A percentile compares a stretch with the other conserved stretches of the same genome.
phyloP scores from a whole-genome alignment of 345 rosid genomes.

The Orychophragmus violaceus region DNA sequence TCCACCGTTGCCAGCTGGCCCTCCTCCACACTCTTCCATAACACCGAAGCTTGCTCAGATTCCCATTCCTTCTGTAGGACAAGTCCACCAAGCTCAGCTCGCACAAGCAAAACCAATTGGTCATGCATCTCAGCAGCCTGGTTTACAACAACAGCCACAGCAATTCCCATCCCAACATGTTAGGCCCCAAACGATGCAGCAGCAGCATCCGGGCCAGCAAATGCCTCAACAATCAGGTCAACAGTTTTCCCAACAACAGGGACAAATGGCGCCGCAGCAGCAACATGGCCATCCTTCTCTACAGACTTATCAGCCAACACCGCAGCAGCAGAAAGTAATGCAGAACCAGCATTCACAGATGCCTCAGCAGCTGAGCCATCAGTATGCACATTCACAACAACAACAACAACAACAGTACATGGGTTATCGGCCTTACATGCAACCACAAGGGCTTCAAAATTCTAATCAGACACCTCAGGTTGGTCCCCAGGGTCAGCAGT shows the following conservation, averaged over 20 bases:
- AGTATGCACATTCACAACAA: constrained; percentile 49
- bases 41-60: constrained; percentile 61
- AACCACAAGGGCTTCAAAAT: constrained; percentile 44
- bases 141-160: constrained; percentile 47
- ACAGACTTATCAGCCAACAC: constrained; percentile 33
- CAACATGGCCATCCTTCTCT: constrained; percentile 35
- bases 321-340: constrained; percentile 43
- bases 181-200: constrained; percentile 62
- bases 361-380: constrained; percentile 54
- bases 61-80: constrained; percentile 41
- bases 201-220: constrained; percentile 42
- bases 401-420: constrained; percentile 53
- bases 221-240: constrained; percentile 42
- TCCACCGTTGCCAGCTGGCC: constrained; percentile 55
- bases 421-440: constrained; percentile 49
- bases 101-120: constrained; percentile 44
- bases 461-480: constrained; percentile 45
- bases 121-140: constrained; percentile 49
- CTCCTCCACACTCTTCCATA: constrained; percentile 41
- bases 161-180: constrained; percentile 42
- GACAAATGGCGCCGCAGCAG: constrained; percentile 37
- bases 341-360: constrained; percentile 45
- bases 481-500: constrained; percentile 53
- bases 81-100: constrained; percentile 39
- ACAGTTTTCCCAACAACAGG: constrained; percentile 47